phyloP scores from a whole-genome alignment of 2,329 filamentous ascomycete genomes.

The Sphaceloma murrayae region DNA sequence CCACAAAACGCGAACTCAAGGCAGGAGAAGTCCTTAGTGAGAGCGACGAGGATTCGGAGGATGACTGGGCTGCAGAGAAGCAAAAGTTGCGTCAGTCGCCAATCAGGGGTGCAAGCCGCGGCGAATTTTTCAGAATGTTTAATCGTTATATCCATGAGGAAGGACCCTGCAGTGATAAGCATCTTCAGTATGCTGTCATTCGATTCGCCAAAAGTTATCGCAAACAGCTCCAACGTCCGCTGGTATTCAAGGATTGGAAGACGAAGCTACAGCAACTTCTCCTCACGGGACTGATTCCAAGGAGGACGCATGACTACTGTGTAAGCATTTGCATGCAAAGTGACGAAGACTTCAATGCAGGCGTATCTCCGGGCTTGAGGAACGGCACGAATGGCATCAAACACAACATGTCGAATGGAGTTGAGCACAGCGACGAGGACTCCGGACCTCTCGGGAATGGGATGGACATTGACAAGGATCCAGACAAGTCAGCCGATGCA shows the following conservation, averaged over 20 bases:
- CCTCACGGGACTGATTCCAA: slow-evolving; percentile 25
- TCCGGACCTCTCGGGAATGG: background rate
- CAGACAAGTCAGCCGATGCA: background rate
- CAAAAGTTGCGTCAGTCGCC: slow-evolving; percentile 24
- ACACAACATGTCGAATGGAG: background rate
- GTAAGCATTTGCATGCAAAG: slow-evolving; percentile 7
- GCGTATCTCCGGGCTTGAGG: too few relatives aligned
- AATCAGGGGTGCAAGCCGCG: slow-evolving; percentile 23
- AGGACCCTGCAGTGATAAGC: slow-evolving; percentile 27
- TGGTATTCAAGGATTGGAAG: slow-evolving; percentile 25
- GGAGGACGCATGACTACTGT: slow-evolving; percentile 22
- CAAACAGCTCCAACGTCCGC: slow-evolving; percentile 22
- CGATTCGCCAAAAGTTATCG: slow-evolving; percentile 30
- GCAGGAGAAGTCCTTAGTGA: slow-evolving; percentile 34
- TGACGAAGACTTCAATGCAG: background rate
- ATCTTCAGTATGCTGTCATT: slow-evolving; percentile 31
- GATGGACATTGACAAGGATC: background rate
- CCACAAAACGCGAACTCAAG: slow-evolving; percentile 31
- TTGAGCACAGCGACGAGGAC: background rate
- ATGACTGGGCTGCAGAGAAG: slow-evolving; percentile 30
- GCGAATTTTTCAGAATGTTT: slow-evolving; percentile 30
- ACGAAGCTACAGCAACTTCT: slow-evolving; percentile 29
- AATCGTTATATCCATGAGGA: slow-evolving; percentile 33
- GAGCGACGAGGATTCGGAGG: slow-evolving; percentile 36
- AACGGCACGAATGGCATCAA: too few relatives aligned